Base-by-base conservation (phyloP, 2,329 filamentous ascomycete species). In the Paecilomyces sp. region DNA sequence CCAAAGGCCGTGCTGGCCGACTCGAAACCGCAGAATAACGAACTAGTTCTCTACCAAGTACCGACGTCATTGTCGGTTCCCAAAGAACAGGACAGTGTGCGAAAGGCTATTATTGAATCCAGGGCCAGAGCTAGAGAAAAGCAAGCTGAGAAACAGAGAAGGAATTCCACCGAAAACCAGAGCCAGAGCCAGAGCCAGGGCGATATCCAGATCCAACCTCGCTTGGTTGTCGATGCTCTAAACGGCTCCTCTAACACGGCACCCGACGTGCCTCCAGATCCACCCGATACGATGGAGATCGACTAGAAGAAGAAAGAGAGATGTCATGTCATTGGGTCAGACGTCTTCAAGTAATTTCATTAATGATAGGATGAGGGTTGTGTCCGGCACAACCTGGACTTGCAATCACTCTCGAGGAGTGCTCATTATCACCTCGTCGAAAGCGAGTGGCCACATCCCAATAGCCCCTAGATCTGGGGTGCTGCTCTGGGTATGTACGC, bases 101-200 rank as follows among this genome's bases (percentile, higher is more conserved):
- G 91, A 61, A 91, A 88, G 73, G 91, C 91, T 8, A 92, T 97
- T 64, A 80, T 93, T 57, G 92, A 96, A 72, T 85, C 90, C 2
- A 83, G 91, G 57, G 84, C 83, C 54, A 82, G 91, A 58, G 81
- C 85, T 34, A 79, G 89, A 57, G 85, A 89, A 65, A 80, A 76
- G 71, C 84, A 86, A 68, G 78, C 75, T 61, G 70, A 70, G 57
- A 77, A 79, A 41, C 25, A 55, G 57, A 51, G 34, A 28, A 34
- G 41, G 41, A 47, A 47, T 47, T 41, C 36, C 36, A 12, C 12
- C n/a, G 36, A 28, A 6, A 28, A 28, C 25, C 25, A 28, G 25
- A 3, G 3, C 25, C 25, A 28, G 25, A 3, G 3, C 25, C 25
- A 22, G 22, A 22, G 22, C 22, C 22, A 22, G 22, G 22, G 22